Evolutionary conservation across 2,329 filamentous ascomycete species (phyloP).

Genomic region (Gnomoniopsis sp.): DNA sequence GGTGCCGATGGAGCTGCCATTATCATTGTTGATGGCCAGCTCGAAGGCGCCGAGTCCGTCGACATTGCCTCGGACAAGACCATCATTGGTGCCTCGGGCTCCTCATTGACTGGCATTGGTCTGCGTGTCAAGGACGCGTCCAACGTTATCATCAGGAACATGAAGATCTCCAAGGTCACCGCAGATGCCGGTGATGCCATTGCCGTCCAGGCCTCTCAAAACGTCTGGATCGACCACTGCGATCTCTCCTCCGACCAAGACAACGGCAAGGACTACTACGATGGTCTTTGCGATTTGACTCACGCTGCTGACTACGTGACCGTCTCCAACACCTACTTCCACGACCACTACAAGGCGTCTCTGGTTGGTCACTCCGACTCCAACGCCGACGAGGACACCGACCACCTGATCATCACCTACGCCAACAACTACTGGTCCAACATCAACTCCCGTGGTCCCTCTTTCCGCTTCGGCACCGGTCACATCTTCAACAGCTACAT

Average conservation of each 20-base stretch:
- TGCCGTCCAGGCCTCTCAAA: conserved; percentile 52
- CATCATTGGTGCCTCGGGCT: conserved; percentile 41
- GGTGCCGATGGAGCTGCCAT: conserved; percentile 41
- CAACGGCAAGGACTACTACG: conserved; percentile 67
- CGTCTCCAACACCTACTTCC: conserved; percentile 38
- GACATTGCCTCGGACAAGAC: conserved; percentile 47
- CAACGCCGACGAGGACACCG: conserved; percentile 56
- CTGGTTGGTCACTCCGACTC: conserved; percentile 59
- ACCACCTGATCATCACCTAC: conserved; percentile 62
- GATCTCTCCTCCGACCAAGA: conserved; percentile 59
- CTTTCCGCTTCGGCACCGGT: conserved; percentile 62
- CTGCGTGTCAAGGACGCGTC: conserved; percentile 48
- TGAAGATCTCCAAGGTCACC: conserved; percentile 54
- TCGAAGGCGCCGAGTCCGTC: conserved; percentile 39
- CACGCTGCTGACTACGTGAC: conserved; percentile 62
- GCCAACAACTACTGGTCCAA: conserved; percentile 62
- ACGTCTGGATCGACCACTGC: conserved; percentile 66
- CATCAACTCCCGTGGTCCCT: conserved; percentile 61
- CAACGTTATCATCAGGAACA: conserved; percentile 63
- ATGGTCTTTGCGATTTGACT: conserved; percentile 62
- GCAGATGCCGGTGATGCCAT: conserved; percentile 58
- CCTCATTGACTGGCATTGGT: conserved; percentile 42
- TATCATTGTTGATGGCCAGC: conserved; percentile 42
- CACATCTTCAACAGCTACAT: conserved; percentile 50
- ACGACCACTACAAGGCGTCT: conserved; percentile 58